Conservation (phyloP, 1,139 yeast genomes). For the Magnusiomyces tetraspermus region DNA sequence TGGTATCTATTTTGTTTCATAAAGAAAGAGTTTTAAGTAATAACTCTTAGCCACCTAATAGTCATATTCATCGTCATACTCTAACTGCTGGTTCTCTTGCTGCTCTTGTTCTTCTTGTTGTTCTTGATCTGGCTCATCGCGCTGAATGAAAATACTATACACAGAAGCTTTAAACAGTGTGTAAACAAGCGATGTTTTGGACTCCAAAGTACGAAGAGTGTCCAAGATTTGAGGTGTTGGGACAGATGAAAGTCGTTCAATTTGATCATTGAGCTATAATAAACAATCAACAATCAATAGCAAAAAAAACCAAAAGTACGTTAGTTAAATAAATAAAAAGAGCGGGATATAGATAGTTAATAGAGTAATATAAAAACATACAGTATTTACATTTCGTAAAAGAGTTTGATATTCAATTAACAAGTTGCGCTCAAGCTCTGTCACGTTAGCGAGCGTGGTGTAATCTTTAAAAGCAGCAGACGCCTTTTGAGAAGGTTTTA, state of each 20-base stretch:
- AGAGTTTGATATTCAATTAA: constrained; percentile 27
- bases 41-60: no score
- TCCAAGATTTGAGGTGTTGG: constrained; percentile 38
- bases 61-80: constrained; percentile 4
- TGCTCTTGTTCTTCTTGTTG: constrained; percentile 13
- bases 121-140: constrained; percentile 26
- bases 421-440: constrained; percentile 24
- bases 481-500: neutral
- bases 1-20: no score
- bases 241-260: constrained; percentile 19
- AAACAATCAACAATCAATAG: no score
- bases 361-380: constrained; percentile 15
- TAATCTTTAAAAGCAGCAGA: constrained; percentile 8
- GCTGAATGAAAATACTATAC: constrained; percentile 41
- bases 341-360: neutral
- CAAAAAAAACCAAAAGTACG: constrained; percentile 4
- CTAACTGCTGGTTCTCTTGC: neutral
- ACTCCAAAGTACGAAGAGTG: constrained; percentile 43
- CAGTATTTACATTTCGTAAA: constrained; percentile 23
- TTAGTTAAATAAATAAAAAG: neutral
- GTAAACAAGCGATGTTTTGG: constrained; percentile 48
- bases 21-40: no score
- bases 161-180: constrained; percentile 53
- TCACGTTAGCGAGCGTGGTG: constrained; percentile 8
- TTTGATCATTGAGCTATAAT: constrained; percentile 21